phyloP scores from a whole-genome alignment of 2,329 filamentous ascomycete genomes.

The Fusarium redolens region DNA sequence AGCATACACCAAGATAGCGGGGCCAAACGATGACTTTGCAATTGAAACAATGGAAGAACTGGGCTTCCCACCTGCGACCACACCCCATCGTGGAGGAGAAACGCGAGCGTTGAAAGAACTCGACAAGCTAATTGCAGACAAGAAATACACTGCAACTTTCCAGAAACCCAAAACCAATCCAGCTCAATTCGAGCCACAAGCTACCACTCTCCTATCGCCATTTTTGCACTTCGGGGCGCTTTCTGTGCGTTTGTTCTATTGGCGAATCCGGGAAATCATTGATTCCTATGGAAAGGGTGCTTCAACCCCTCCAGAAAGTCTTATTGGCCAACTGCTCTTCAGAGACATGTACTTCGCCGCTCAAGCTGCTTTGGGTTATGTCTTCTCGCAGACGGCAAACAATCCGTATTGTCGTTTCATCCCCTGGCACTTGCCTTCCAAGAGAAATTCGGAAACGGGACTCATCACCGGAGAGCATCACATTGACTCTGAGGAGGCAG shows the following conservation, averaged over 20 bases:
- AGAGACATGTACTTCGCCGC: conserved; percentile 87
- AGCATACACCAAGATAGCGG: conserved; percentile 70
- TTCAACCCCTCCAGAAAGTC: conserved; percentile 73
- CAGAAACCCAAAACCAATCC: conserved; percentile 81
- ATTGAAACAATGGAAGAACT: conserved; percentile 79
- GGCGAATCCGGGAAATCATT: conserved; percentile 73
- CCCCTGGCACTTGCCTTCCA: conserved; percentile 80
- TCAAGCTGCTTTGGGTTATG: conserved; percentile 73
- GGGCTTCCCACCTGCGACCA: conserved; percentile 72
- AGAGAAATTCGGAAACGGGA: conserved; percentile 57
- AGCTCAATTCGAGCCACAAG: conserved; percentile 77
- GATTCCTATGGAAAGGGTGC: conserved; percentile 65
- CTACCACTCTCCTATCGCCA: conserved; percentile 79
- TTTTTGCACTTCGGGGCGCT: conserved; percentile 80
- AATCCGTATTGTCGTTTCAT: conserved; percentile 79
- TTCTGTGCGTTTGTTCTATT: conserved; percentile 78
- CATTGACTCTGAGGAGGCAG: conserved; percentile 71
- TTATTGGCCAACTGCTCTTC: conserved; percentile 80
- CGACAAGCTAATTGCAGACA: conserved; percentile 68
- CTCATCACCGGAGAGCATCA: conserved; percentile 70
- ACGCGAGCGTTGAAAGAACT: conserved; percentile 69
- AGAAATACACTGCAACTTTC: conserved; percentile 77
- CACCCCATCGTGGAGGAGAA: conserved; percentile 78
- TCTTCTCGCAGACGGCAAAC: conserved; percentile 72
- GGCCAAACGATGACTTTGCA: conserved; percentile 75